A percentile compares a stretch with the other conserved stretches of the same genome.
Conservation (phyloP, 2,329 filamentous ascomycete species). For the Cercospora berteroae region DNA sequence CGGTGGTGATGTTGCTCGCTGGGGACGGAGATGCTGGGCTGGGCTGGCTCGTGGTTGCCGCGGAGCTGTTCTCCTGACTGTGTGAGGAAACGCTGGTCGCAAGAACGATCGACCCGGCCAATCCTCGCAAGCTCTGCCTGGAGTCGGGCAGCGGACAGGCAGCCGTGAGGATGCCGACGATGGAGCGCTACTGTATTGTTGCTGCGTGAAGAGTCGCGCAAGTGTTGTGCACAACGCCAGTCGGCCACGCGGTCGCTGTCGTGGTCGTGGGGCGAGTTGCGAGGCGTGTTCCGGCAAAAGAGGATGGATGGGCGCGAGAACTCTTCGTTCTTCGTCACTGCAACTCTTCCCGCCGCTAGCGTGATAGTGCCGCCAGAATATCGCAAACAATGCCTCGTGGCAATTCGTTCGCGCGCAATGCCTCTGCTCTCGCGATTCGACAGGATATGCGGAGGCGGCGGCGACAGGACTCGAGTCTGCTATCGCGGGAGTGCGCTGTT, state of each 20-base stretch:
- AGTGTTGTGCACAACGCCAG: not conserved
- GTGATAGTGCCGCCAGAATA: not conserved
- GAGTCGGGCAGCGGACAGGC: not conserved
- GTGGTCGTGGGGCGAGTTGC: not conserved
- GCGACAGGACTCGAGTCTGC: not conserved
- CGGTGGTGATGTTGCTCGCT: not conserved
- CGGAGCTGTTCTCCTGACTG: not conserved
- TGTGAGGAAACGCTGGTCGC: not conserved
- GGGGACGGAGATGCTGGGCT: not conserved
- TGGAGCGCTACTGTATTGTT: not conserved
- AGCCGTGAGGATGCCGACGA: not conserved
- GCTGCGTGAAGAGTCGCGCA: not conserved
- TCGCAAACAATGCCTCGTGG: not conserved
- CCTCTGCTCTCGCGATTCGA: not conserved
- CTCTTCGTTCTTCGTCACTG: not conserved
- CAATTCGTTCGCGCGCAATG: not conserved
- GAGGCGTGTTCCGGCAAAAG: constrained; percentile 1
- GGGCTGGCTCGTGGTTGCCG: not conserved
- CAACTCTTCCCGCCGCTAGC: constrained; percentile 3
- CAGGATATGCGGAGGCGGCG: not conserved
- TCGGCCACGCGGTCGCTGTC: not conserved
- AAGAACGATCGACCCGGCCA: not conserved
- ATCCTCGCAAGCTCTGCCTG: not conserved
- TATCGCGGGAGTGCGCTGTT: not conserved
- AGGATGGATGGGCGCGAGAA: constrained; percentile 2